Percentiles rank a stretch among this genome's conserved stretches.
Conservation (phyloP, 257 asterid species). For the Solanum etuberosum region DNA sequence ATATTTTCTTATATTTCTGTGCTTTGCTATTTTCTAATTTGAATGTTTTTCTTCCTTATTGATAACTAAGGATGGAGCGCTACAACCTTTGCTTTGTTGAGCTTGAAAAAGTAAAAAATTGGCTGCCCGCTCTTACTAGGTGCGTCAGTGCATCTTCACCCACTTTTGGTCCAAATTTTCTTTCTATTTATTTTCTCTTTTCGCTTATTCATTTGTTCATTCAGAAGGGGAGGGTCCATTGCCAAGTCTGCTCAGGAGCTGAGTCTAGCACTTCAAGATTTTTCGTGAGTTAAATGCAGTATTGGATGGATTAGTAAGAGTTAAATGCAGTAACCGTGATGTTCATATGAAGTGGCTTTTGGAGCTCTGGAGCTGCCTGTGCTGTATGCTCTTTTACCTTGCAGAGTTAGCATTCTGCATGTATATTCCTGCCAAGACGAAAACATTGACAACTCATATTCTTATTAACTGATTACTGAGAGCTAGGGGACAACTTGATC, state of each 20-base stretch:
- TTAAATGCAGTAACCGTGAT: neutral
- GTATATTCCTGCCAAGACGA: slow-evolving; percentile 7
- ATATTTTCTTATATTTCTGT: neutral
- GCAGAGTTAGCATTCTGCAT: neutral
- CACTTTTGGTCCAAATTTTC: neutral
- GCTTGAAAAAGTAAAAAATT: slow-evolving; percentile 76
- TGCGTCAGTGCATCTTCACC: slow-evolving; percentile 5
- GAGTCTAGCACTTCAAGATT: slow-evolving; percentile 75
- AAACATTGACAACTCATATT: slow-evolving; percentile 5
- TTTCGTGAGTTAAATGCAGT: slow-evolving; percentile 22
- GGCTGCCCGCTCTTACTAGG: slow-evolving; percentile 72
- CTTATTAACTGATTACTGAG: neutral
- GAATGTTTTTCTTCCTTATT: neutral
- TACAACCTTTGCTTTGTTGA: slow-evolving; percentile 80
- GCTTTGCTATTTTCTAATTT: neutral
- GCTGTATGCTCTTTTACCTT: neutral
- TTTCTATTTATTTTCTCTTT: neutral
- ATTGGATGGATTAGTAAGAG: neutral
- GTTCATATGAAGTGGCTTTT: neutral
- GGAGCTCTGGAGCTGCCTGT: neutral
- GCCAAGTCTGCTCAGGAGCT: slow-evolving; percentile 89
- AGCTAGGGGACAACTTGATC: neutral
- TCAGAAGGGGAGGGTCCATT: slow-evolving; percentile 85
- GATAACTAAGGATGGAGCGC: slow-evolving; percentile 67
- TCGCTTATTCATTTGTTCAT: neutral